phyloP scores from a whole-genome alignment of 2,329 filamentous ascomycete species.

The Ceratocystis harringtonii region DNA sequence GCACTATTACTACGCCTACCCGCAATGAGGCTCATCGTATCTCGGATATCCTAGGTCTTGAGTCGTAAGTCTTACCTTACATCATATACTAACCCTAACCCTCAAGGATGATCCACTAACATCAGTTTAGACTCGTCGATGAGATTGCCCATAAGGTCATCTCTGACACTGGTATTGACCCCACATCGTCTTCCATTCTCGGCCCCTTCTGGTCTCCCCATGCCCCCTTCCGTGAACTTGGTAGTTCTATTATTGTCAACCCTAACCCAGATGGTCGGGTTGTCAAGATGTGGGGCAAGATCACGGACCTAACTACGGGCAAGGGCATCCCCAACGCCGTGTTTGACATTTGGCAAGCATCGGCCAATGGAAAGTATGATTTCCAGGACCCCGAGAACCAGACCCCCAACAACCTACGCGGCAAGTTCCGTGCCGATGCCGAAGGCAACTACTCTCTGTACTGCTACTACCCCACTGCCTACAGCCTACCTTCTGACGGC shows the following conservation, averaged over 20 bases:
- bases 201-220: conserved; percentile 67
- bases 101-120: not conserved
- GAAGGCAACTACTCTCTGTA: conserved; percentile 60
- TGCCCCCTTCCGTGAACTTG: conserved; percentile 55
- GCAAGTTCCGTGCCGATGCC: conserved; percentile 57
- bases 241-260: conserved; percentile 51
- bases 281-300: conserved; percentile 53
- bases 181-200: conserved; percentile 62
- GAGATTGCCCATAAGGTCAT: conserved; percentile 51
- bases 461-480: conserved; percentile 60
- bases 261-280: conserved; percentile 42
- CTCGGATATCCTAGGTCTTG: conserved; percentile 58
- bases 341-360: conserved; percentile 67
- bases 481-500: conserved; percentile 53
- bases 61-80: conserved; percentile 37
- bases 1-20: conserved; percentile 50
- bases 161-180: conserved; percentile 44
- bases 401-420: conserved; percentile 57
- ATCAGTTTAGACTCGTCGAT: conserved; percentile 39
- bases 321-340: conserved; percentile 52
- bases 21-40: conserved; percentile 62
- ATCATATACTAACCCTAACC: not conserved
- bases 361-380: conserved; percentile 61
- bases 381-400: conserved; percentile 61
- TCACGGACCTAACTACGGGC: conserved; percentile 49